phyloP scores from a whole-genome alignment of 768 basidiomycete species.

The Pleurotus tuoliensis region DNA sequence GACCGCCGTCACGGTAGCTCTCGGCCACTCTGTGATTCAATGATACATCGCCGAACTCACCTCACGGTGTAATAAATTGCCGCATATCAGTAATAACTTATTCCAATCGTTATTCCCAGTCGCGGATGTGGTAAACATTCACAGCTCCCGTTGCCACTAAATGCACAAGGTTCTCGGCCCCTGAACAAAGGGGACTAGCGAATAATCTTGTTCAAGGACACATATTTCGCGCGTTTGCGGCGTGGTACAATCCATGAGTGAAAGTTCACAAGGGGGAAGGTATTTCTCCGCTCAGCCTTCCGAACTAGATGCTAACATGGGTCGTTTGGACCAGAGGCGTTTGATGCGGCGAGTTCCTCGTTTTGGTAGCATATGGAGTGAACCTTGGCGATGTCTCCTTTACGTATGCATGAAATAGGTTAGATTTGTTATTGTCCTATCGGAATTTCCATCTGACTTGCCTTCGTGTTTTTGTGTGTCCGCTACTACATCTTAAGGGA shows the following conservation, averaged over 20 bases:
- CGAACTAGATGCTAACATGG: background rate
- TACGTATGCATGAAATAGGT: conserved; percentile 6
- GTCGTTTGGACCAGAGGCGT: background rate
- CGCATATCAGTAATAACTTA: too few relatives aligned
- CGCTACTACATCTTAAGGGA: conserved; percentile 10
- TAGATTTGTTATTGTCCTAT: conserved; percentile 5
- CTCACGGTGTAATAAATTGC: too few relatives aligned
- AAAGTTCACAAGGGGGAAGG: conserved; percentile 4
- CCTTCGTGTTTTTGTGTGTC: background rate
- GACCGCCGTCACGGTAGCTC: background rate
- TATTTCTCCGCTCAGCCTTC: conserved; percentile 2
- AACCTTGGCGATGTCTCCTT: conserved; percentile 5
- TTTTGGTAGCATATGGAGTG: conserved; percentile 6
- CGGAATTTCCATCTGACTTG: conserved; percentile 11
- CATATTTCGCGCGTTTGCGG: too few relatives aligned
- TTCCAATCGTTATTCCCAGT: too few relatives aligned
- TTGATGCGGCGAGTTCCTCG: conserved; percentile 1
- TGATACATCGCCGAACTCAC: too few relatives aligned
- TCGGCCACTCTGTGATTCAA: too few relatives aligned
- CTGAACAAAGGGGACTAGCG: background rate
- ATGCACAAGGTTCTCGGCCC: background rate
- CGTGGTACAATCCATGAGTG: background rate
- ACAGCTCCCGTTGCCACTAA: background rate
- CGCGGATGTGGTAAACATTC: background rate
- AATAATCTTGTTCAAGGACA: too few relatives aligned